phyloP scores from a whole-genome alignment of 345 rosid species.

The Euclidium syriacum region DNA sequence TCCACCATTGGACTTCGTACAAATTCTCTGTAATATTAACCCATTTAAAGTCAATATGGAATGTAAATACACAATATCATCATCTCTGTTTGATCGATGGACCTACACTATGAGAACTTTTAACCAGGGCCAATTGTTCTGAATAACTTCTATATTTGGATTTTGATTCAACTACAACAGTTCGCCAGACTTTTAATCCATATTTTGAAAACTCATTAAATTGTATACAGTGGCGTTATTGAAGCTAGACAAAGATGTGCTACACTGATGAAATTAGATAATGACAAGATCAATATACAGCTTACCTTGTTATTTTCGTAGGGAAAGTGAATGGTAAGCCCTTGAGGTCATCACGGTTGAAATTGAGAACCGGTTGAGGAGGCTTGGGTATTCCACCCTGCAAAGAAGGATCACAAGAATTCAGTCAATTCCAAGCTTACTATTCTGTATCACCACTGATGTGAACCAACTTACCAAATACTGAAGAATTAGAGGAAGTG shows the following conservation, averaged over 20 bases:
- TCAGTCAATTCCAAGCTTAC: neutral
- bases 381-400: conserved; percentile 89
- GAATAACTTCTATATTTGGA: neutral
- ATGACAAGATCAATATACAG: conserved; percentile 1
- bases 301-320: conserved; percentile 52
- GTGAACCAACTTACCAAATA: conserved; percentile 62
- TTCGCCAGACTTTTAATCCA: neutral
- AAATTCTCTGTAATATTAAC: conserved; percentile 54
- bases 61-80: neutral
- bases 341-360: conserved; percentile 66
- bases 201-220: neutral
- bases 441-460: neutral
- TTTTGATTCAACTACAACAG: neutral
- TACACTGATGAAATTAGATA: neutral
- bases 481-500: conserved; percentile 74
- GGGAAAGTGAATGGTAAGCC: conserved; percentile 86
- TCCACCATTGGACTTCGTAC: conserved; percentile 88
- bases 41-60: conserved; percentile 15
- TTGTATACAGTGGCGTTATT: neutral
- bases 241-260: neutral
- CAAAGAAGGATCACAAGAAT: conserved; percentile 11
- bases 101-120: neutral
- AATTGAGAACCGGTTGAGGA: conserved; percentile 50
- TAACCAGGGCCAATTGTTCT: neutral
- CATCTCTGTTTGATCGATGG: neutral